Conservation (phyloP, 108 stramenopile genomes). For the Tribonema minus region DNA sequence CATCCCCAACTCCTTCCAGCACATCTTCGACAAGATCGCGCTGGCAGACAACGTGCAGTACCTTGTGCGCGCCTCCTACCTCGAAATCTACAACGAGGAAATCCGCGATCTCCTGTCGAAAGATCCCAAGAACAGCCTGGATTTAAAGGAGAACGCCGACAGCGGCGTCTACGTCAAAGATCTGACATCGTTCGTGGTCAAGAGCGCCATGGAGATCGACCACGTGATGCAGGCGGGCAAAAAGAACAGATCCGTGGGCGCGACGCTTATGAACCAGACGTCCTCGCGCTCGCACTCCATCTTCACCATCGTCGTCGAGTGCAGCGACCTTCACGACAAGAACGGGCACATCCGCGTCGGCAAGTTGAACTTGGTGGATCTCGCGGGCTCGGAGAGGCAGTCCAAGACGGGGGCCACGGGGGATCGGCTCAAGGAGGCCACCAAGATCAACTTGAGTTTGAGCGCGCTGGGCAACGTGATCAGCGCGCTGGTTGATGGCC, state of each 20-base stretch:
- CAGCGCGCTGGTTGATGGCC: conserved; percentile 84
- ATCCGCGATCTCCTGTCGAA: conserved; percentile 81
- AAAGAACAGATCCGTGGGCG: conserved; percentile 74
- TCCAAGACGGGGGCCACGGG: conserved; percentile 95
- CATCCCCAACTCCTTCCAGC: conserved; percentile 88
- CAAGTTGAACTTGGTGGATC: conserved; percentile 95
- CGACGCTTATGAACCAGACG: conserved; percentile 83
- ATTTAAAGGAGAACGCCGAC: conserved; percentile 70
- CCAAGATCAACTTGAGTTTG: conserved; percentile 72
- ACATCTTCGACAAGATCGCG: conserved; percentile 72
- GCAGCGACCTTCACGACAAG: conserved; percentile 42
- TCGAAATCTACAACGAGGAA: conserved; percentile 99
- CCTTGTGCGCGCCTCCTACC: conserved; percentile 82
- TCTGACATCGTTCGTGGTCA: conserved; percentile 66
- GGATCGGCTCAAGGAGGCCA: conserved; percentile 76
- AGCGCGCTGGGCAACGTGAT: conserved; percentile 78
- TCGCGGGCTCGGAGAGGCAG: conserved; percentile 73
- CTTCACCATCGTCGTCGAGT: conserved; percentile 80
- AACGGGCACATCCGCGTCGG: conserved; percentile 74
- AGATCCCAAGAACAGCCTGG: conserved; percentile 63
- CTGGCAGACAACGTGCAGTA: conserved; percentile 70
- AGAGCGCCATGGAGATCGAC: conserved; percentile 70
- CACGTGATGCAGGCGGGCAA: conserved; percentile 73
- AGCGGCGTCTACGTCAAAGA: conserved; percentile 83
- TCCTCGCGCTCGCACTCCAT: conserved; percentile 82